Percentiles rank a stretch among this genome's conserved stretches.
Evolutionary conservation across 805 yeast genomes (phyloP).

Genomic region (Candida koratica): DNA sequence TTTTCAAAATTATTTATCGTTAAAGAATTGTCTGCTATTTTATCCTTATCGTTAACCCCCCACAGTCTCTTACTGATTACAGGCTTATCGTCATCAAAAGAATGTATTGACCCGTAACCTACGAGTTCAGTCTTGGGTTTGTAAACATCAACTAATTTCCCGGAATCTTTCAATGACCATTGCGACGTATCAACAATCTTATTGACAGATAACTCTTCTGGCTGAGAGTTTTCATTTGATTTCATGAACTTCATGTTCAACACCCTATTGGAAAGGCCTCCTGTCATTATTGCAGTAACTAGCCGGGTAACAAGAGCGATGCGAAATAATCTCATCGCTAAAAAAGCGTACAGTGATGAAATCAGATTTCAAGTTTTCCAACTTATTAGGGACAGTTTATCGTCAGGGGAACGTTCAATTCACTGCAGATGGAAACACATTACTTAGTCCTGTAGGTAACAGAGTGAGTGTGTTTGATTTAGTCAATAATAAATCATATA

Average conservation of each 20-base stretch:
- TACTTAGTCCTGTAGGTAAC: conserved; percentile 92
- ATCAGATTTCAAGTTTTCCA: conserved; percentile 84
- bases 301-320: conserved; percentile 11
- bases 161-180: conserved; percentile 44
- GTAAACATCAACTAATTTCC: conserved; percentile 19
- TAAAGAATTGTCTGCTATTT: conserved; percentile 2
- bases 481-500: conserved; percentile 76
- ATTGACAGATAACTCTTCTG: conserved; percentile 13
- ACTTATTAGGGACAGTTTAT: conserved; percentile 90
- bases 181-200: conserved; percentile 49
- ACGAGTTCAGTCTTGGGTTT: conserved; percentile 25
- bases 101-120: conserved; percentile 41
- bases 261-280: conserved; percentile 56
- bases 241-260: conserved; percentile 74
- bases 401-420: conserved; percentile 86
- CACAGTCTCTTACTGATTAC: conserved; percentile 10
- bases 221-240: conserved; percentile 23
- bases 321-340: conserved; percentile 13
- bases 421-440: conserved; percentile 78
- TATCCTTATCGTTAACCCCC: conserved; percentile 7
- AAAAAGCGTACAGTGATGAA: conserved; percentile 48
- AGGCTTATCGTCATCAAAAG: conserved; percentile 19
- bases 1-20: conserved; percentile 5
- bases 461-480: conserved; percentile 86
- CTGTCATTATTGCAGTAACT: conserved; percentile 23